Percentiles rank a stretch among this genome's conserved stretches.
Evolutionary conservation across 768 basidiomycete genomes (phyloP).

Genomic region (Collybia sordida): DNA sequence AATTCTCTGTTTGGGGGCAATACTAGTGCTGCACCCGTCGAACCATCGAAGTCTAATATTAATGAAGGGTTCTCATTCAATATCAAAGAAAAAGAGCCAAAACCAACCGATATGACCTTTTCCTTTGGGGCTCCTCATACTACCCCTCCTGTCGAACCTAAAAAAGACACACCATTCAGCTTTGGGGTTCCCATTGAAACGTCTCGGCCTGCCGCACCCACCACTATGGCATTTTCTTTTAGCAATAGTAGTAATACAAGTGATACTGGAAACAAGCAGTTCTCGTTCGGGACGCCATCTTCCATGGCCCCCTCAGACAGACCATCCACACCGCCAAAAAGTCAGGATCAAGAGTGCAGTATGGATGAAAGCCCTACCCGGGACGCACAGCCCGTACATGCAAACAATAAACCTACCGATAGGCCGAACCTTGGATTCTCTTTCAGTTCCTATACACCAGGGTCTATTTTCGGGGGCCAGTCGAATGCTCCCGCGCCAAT

Average conservation of each 20-base stretch:
- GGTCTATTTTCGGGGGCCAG: constrained; percentile 30
- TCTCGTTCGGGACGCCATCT: constrained; percentile 48
- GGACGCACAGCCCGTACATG: constrained; percentile 46
- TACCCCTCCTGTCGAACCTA: constrained; percentile 31
- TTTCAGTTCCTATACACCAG: constrained; percentile 38
- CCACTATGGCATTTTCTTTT: constrained; percentile 47
- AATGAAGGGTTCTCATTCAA: constrained; percentile 11
- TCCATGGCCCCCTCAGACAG: constrained; percentile 34
- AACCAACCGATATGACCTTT: constrained; percentile 32
- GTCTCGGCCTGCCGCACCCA: constrained; percentile 22
- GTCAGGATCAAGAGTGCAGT: constrained; percentile 61
- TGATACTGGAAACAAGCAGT: constrained; percentile 50
- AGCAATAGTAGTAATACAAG: constrained; percentile 39
- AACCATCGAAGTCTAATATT: constrained; percentile 44
- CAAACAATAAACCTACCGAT: constrained; percentile 28
- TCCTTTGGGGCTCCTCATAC: constrained; percentile 41
- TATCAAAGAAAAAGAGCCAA: constrained; percentile 15
- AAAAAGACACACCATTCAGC: constrained; percentile 33
- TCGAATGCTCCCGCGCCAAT: constrained; percentile 10
- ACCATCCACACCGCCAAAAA: constrained; percentile 66
- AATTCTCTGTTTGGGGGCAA: constrained; percentile 34
- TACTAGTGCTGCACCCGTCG: constrained; percentile 15
- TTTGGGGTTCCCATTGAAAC: constrained; percentile 30
- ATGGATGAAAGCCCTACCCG: constrained; percentile 85
- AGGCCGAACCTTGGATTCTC: constrained; percentile 45